phyloP scores from a whole-genome alignment of 805 yeast species.

The Vanderwaltozyma polyspora region DNA sequence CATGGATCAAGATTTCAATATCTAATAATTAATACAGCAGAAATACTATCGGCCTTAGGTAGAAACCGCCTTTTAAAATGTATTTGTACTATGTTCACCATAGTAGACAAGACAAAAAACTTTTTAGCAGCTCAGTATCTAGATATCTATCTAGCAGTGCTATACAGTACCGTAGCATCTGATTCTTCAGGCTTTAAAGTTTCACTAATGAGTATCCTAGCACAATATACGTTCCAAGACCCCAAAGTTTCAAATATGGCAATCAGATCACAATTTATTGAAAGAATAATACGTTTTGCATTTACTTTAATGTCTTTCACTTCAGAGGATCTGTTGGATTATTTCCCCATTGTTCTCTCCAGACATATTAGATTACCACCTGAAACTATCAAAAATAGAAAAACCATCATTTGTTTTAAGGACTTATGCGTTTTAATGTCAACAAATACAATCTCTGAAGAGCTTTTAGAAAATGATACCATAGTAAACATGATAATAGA shows the following conservation, averaged over 20 bases:
- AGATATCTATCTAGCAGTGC: constrained; percentile 58
- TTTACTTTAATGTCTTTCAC: constrained; percentile 22
- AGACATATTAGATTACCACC: constrained; percentile 19
- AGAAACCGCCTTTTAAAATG: constrained; percentile 14
- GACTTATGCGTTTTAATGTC: constrained; percentile 65
- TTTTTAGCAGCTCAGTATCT: constrained; percentile 54
- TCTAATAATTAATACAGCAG: constrained; percentile 19
- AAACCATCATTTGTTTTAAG: constrained; percentile 22
- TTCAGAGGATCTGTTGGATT: constrained; percentile 16
- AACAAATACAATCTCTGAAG: constrained; percentile 46
- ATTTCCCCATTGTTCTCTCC: constrained; percentile 17
- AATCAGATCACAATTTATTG: constrained; percentile 19
- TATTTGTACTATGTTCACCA: constrained; percentile 15
- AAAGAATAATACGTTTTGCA: constrained; percentile 20
- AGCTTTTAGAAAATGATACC: constrained; percentile 18
- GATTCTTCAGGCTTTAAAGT: constrained; percentile 16
- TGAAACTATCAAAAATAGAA: constrained; percentile 21
- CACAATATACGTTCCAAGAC: constrained; percentile 24
- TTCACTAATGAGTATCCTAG: constrained; percentile 18
- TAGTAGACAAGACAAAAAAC: constrained; percentile 40
- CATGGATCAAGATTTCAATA: constrained; percentile 34
- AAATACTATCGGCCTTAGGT: constrained; percentile 11
- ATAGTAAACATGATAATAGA: constrained; percentile 13
- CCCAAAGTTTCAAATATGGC: constrained; percentile 22
- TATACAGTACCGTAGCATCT: constrained; percentile 20